Evolutionary conservation across 495 filamentous ascomycete species (phyloP).

Genomic region (Elasticomyces elasticus): DNA sequence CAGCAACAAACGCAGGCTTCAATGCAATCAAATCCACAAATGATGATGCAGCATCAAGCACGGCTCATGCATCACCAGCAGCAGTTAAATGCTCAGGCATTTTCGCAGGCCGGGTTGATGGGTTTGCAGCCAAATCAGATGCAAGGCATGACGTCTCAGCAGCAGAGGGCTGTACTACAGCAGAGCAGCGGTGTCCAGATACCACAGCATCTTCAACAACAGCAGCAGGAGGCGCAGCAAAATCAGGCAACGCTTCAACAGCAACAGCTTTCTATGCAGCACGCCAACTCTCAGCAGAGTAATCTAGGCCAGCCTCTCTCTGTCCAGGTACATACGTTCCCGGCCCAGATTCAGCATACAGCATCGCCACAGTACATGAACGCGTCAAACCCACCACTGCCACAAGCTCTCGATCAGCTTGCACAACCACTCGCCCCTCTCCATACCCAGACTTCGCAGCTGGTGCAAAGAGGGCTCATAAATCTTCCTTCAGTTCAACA

Average conservation of each 20-base stretch:
- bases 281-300: slow-evolving; percentile 29
- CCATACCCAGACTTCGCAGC: too few species aligned
- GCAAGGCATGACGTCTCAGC: slow-evolving; percentile 14
- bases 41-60: slow-evolving; percentile 19
- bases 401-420: too few species aligned
- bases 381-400: too few species aligned
- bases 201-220: slow-evolving; percentile 19
- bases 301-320: slow-evolving; percentile 29
- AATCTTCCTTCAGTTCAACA: too few species aligned
- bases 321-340: too few species aligned
- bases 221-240: slow-evolving; percentile 26
- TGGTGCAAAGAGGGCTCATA: too few species aligned
- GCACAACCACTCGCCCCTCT: too few species aligned
- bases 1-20: slow-evolving; percentile 42
- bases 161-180: slow-evolving; percentile 18
- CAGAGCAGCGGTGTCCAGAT: slow-evolving; percentile 15
- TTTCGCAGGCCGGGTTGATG: slow-evolving; percentile 5
- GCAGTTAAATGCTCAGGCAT: slow-evolving; percentile 29
- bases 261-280: slow-evolving; percentile 30
- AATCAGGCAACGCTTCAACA: slow-evolving; percentile 25
- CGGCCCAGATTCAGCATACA: too few species aligned
- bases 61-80: slow-evolving; percentile 20
- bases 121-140: slow-evolving; percentile 14
- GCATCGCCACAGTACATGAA: too few species aligned
- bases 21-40: slow-evolving; percentile 29